These are phyloP conservation scores for Paramecium sexaurelia DNA, from an alignment of 73 alveolate genomes.

Conservation along the genomic window DNA sequence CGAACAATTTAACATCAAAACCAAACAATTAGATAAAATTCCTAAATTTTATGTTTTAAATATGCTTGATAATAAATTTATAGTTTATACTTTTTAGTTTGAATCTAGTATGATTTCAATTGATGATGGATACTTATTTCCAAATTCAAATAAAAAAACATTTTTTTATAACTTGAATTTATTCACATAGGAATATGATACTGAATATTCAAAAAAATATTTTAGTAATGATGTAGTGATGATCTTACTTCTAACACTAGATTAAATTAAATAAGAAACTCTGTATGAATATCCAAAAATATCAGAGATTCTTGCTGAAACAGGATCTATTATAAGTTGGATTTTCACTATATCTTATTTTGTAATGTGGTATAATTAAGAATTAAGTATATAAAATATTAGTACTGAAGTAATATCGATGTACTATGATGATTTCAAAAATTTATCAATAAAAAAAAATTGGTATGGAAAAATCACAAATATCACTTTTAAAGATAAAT, in stretches of 20 bases:
- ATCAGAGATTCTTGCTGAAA: background rate
- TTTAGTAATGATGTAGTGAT: background rate
- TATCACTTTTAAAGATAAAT: background rate
- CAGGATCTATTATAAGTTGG: conserved; percentile 4
- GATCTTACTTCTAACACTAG: background rate
- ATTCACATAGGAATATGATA: background rate
- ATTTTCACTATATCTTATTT: background rate
- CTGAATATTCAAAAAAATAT: background rate
- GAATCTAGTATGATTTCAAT: background rate
- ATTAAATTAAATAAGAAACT: background rate
- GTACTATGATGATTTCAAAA: background rate
- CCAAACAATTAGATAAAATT: background rate
- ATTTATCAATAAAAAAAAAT: background rate
- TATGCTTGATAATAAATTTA: background rate
- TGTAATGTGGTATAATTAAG: background rate
- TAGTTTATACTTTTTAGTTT: background rate
- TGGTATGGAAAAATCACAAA: background rate
- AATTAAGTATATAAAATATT: background rate
- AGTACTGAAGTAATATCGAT: background rate
- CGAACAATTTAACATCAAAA: background rate
- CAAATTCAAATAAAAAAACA: background rate
- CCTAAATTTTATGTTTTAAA: background rate
- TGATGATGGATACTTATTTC: background rate
- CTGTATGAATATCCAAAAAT: background rate
- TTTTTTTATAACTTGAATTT: background rate